Percentiles rank a stretch among this genome's conserved stretches.
Evolutionary conservation across 495 filamentous ascomycete genomes (phyloP).

Genomic region (Aspergillus incahuasiensis): DNA sequence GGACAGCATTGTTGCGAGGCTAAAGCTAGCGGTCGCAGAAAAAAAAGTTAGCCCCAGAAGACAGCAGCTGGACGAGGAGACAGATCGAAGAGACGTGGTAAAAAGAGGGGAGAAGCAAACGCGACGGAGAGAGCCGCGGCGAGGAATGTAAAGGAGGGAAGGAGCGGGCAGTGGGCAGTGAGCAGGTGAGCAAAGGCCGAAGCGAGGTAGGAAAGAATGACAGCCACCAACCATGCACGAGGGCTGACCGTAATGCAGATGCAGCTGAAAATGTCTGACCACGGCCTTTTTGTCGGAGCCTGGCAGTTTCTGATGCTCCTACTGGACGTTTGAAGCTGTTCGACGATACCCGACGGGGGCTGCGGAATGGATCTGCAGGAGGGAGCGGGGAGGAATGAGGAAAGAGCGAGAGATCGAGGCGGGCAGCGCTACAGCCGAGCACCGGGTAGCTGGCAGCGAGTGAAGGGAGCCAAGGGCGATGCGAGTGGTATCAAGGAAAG

Average conservation of each 20-base stretch:
- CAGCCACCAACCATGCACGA: constrained; percentile 34
- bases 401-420: background rate
- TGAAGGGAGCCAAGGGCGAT: background rate
- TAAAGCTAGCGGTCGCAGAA: constrained; percentile 12
- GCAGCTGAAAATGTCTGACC: constrained; percentile 6
- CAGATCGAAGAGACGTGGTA: background rate
- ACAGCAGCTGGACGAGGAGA: background rate
- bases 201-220: constrained; percentile 14
- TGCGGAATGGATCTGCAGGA: constrained; percentile 45
- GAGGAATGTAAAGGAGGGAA: constrained; percentile 7
- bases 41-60: constrained; percentile 7
- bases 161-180: constrained; percentile 10
- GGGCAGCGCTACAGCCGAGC: background rate
- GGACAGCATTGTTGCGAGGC: constrained; percentile 37
- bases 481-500: background rate
- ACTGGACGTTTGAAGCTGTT: constrained; percentile 5
- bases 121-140: constrained; percentile 5
- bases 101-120: constrained; percentile 4
- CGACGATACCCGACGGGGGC: constrained; percentile 7
- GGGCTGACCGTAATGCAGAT: constrained; percentile 13
- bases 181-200: constrained; percentile 2
- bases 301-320: constrained; percentile 5
- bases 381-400: constrained; percentile 34
- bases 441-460: background rate
- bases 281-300: background rate